phyloP scores from a whole-genome alignment of 2,329 filamentous ascomycete species.

The Pestalotiopsis sp. region DNA sequence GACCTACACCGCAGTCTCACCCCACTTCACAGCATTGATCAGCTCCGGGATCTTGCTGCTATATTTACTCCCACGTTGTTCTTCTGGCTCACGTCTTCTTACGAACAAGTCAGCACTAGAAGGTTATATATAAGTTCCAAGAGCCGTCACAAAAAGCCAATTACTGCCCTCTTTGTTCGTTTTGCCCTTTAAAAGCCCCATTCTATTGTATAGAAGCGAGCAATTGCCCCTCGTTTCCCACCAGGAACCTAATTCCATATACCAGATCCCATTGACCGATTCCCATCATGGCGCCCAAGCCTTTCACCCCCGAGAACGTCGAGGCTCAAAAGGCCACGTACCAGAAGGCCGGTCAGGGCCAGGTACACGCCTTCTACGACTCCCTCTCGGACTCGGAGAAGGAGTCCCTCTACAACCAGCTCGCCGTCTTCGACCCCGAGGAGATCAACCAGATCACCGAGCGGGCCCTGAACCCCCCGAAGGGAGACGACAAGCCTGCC shows the following conservation, averaged over 20 bases:
- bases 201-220: not conserved
- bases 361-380: conserved; percentile 88
- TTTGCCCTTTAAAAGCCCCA: not conserved
- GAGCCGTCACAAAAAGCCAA: not conserved
- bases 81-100: conserved; percentile 6
- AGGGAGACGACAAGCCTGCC: conserved; percentile 51
- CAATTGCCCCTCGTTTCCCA: conserved; percentile 5
- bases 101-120: conserved; percentile 6
- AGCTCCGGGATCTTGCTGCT: conserved; percentile 6
- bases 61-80: conserved; percentile 8
- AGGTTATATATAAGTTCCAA: not conserved
- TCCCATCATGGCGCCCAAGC: conserved; percentile 35
- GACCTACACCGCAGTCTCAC: not conserved
- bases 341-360: conserved; percentile 71
- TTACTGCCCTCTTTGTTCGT: not conserved
- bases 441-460: conserved; percentile 87
- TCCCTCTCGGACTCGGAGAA: conserved; percentile 73
- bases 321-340: conserved; percentile 71
- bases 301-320: conserved; percentile 66
- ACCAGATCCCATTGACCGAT: not conserved
- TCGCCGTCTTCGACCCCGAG: conserved; percentile 77
- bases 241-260: not conserved
- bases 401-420: conserved; percentile 76
- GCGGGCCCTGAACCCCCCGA: conserved; percentile 76
- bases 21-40: conserved; percentile 8